Evolutionary conservation across 2,329 filamentous ascomycete species (phyloP).

Genomic region (Colletotrichum sp.): DNA sequence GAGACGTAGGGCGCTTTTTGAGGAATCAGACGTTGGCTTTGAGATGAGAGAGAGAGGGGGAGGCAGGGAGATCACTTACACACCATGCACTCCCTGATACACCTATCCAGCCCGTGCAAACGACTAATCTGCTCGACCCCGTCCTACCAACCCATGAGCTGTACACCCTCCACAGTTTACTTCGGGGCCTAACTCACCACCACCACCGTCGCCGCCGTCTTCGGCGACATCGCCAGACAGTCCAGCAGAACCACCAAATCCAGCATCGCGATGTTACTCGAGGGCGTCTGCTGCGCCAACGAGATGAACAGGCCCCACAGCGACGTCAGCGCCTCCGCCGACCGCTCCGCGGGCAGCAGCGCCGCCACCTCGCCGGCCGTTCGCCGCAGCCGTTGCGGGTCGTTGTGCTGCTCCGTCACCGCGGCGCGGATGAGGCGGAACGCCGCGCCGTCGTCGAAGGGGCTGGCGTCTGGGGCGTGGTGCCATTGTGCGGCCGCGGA

Average conservation of each 20-base stretch:
- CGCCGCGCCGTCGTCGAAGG: not conserved
- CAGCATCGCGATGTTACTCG: conserved; percentile 13
- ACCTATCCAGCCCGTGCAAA: not conserved
- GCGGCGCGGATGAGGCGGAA: not conserved
- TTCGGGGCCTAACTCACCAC: not conserved
- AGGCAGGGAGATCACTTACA: not conserved
- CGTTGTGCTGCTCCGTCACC: not conserved
- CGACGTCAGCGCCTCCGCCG: not conserved
- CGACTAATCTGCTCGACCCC: conserved; percentile 12
- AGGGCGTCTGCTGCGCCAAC: conserved; percentile 20
- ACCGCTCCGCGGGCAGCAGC: not conserved
- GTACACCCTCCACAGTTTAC: fast-evolving
- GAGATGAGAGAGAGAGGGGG: no score
- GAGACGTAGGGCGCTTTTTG: not conserved
- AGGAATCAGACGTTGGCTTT: not conserved
- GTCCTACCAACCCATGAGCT: not conserved
- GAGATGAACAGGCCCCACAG: conserved; percentile 19
- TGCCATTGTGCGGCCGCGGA: not conserved
- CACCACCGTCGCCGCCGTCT: not conserved
- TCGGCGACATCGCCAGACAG: conserved; percentile 7
- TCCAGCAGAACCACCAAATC: conserved; percentile 14
- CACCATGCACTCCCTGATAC: not conserved
- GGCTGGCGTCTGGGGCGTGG: not conserved
- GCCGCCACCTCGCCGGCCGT: not conserved
- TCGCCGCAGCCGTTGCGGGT: not conserved